Evolutionary conservation across 2,329 filamentous ascomycete genomes (phyloP).

Genomic region (Teratosphaeria destructans): DNA sequence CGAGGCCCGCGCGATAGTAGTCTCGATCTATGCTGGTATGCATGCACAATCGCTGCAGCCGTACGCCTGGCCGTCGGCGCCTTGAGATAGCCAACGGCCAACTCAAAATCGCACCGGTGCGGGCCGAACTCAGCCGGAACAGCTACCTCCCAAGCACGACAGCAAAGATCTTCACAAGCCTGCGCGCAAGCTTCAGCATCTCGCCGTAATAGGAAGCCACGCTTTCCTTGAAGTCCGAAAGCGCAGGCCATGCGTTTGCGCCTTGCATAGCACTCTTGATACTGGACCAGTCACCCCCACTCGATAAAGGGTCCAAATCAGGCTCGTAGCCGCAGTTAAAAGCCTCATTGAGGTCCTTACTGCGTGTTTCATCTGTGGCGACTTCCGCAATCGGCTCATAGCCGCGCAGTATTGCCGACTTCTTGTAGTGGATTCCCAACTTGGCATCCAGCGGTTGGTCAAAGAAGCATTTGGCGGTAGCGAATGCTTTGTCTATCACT

Average conservation of each 20-base stretch:
- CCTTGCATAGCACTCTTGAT: slow-evolving; percentile 9
- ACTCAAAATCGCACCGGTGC: background rate
- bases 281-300: background rate
- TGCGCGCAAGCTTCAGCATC: slow-evolving; percentile 27
- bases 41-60: background rate
- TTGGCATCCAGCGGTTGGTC: slow-evolving; percentile 34
- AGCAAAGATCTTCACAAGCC: slow-evolving; percentile 30
- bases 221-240: slow-evolving; percentile 26
- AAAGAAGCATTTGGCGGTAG: slow-evolving; percentile 22
- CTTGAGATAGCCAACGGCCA: background rate
- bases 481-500: slow-evolving; percentile 9
- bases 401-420: slow-evolving; percentile 54
- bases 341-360: slow-evolving; percentile 37
- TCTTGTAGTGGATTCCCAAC: slow-evolving; percentile 52
- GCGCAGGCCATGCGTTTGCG: slow-evolving; percentile 12
- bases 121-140: background rate
- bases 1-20: too few species aligned
- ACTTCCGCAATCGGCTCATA: slow-evolving; percentile 62
- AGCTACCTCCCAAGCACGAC: slow-evolving; percentile 19
- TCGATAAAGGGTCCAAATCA: slow-evolving; percentile 8
- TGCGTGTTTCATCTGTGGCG: slow-evolving; percentile 47
- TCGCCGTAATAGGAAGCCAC: slow-evolving; percentile 28
- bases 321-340: slow-evolving; percentile 17
- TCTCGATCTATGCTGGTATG: too few species aligned
- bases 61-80: background rate